phyloP scores from a whole-genome alignment of 2,329 filamentous ascomycete genomes.

The Chaetomiaceae sp. region DNA sequence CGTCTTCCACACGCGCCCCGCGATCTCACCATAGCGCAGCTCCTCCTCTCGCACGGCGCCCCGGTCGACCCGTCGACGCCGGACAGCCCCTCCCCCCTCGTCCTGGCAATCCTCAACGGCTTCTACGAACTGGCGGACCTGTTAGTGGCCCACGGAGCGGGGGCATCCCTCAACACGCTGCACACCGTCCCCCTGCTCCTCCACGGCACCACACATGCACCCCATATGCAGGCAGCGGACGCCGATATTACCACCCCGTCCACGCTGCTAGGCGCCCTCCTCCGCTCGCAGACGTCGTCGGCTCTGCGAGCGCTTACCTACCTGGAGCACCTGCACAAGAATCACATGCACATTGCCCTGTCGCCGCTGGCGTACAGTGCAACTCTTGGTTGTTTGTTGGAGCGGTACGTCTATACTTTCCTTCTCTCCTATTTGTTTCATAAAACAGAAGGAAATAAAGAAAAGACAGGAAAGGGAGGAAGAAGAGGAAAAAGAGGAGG shows the following conservation, averaged over 20 bases:
- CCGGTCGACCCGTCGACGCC: background rate
- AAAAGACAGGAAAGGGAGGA: too few species aligned
- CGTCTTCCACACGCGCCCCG: background rate
- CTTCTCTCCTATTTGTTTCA: too few species aligned
- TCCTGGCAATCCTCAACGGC: conserved; percentile 3
- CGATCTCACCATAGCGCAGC: conserved; percentile 6
- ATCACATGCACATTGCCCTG: background rate
- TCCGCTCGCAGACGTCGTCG: conserved; percentile 5
- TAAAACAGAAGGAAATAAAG: too few species aligned
- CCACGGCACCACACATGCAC: too few species aligned
- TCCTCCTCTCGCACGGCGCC: background rate
- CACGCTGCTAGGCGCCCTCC: conserved; percentile 8
- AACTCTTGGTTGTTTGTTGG: too few species aligned
- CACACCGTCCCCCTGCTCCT: background rate
- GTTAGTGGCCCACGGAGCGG: conserved; percentile 8
- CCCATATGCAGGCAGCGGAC: too few species aligned
- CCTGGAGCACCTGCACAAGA: conserved; percentile 8
- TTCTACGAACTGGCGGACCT: conserved; percentile 15
- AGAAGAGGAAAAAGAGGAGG: too few species aligned
- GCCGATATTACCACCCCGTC: too few species aligned
- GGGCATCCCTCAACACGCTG: conserved; percentile 3
- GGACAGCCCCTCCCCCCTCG: conserved; percentile 2
- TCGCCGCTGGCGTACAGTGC: background rate
- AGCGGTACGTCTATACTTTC: too few species aligned
- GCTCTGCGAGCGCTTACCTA: conserved; percentile 8